A percentile compares a stretch with the other conserved stretches of the same genome.
Evolutionary conservation across 768 basidiomycete species (phyloP).

Genomic region (Crucibulum laeve): DNA sequence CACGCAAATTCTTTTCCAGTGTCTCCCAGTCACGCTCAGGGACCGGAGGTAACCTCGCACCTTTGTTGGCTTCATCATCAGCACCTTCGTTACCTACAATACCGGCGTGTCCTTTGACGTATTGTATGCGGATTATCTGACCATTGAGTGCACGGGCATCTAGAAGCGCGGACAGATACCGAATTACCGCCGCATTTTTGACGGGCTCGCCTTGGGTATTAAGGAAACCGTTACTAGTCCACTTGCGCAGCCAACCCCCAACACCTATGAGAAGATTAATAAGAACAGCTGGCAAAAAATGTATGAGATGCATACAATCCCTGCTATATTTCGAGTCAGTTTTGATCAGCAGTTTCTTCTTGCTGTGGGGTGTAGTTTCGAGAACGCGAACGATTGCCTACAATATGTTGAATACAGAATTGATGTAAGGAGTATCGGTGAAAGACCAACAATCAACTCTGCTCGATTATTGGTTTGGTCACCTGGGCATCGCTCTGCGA

Average conservation of each 20-base stretch:
- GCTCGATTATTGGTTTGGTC: conserved; percentile 86
- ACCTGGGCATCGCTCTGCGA: conserved; percentile 80
- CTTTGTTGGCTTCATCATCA: conserved; percentile 65
- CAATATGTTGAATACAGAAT: conserved; percentile 1
- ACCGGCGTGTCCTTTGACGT: conserved; percentile 80
- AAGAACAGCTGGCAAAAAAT: conserved; percentile 1
- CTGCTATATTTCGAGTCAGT: conserved; percentile 87
- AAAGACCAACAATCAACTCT: conserved; percentile 68
- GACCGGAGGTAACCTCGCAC: conserved; percentile 32
- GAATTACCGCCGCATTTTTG: conserved; percentile 70
- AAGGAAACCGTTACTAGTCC: conserved; percentile 52
- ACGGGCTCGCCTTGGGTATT: conserved; percentile 49
- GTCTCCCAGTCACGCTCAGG: conserved; percentile 59
- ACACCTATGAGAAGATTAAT: conserved; percentile 48
- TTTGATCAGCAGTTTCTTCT: conserved; percentile 64
- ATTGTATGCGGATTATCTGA: conserved; percentile 56
- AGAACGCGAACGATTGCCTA: conserved; percentile 84
- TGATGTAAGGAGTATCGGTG: not conserved
- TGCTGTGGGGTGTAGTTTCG: conserved; percentile 60
- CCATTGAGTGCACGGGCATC: conserved; percentile 43
- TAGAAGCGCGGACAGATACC: conserved; percentile 63
- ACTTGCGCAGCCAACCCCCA: conserved; percentile 61
- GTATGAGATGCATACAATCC: conserved; percentile 44
- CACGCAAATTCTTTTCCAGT: conserved; percentile 17
- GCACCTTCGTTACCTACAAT: conserved; percentile 84